Percentiles rank a stretch among this genome's conserved stretches.
Evolutionary conservation across 345 rosid species (phyloP).

Genomic region (Murraya paniculata): DNA sequence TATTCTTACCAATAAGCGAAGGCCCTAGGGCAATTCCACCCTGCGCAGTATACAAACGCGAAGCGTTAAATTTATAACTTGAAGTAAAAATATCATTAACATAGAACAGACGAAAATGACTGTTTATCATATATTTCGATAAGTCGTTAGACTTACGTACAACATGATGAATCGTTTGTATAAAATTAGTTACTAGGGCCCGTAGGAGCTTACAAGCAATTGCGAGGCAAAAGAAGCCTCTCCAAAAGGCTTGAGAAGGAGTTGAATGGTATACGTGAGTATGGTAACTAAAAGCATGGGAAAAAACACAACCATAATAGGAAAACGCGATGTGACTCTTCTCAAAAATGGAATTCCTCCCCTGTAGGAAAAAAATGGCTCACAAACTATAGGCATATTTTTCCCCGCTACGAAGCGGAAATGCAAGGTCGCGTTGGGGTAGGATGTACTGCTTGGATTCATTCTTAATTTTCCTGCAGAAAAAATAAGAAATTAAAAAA

Average conservation of each 20-base stretch:
- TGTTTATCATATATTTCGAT: too few species aligned
- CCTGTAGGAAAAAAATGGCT: not conserved
- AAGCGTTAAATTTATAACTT: too few species aligned
- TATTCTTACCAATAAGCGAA: not conserved
- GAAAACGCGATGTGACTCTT: not conserved
- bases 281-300: not conserved
- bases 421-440: not conserved
- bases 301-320: not conserved
- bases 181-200: too few species aligned
- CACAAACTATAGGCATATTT: not conserved
- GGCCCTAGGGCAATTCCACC: not conserved
- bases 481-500: not conserved
- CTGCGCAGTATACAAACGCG: not conserved
- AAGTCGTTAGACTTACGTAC: too few species aligned
- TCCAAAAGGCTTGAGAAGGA: not conserved
- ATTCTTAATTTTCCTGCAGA: too few species aligned
- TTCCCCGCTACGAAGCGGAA: not conserved
- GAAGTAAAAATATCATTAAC: too few species aligned
- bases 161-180: too few species aligned
- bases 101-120: too few species aligned
- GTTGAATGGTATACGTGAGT: not conserved
- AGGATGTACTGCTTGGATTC: not conserved
- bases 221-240: not conserved
- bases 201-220: not conserved
- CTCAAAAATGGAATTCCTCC: not conserved